Evolutionary conservation across 768 basidiomycete species (phyloP), one percentile per base, ranked within the genome.

Genomic region (Tylopilus subfusipes): DNA sequence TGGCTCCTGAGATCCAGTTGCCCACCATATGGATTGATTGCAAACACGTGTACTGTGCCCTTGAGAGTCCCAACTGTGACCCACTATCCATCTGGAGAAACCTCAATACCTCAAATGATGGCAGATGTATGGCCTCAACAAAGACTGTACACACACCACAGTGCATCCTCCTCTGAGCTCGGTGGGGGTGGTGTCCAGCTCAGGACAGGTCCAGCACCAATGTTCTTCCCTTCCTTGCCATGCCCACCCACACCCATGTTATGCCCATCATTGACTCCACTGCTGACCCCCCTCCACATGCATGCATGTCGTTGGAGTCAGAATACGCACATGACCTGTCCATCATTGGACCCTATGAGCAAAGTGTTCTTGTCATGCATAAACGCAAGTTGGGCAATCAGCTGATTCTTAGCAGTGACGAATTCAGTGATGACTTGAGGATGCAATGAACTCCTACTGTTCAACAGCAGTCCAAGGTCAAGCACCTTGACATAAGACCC

Each of bases 21-120:
- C 4, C 91, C 87, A 1, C 89, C 91, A 54, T 85, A 85, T 4
- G 89, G 89, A 65, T 91, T 88, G 9, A 85, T 74, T 8, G 85
- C 81, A 63, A 90, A 93, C 1, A 92, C 71, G 70, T 93, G 89
- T 21, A 85, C 70, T 0, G 82, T 87, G 53, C 82, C 68, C 59
- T 83, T 83, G 63, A 74, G 63, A 36, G 85, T 90, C n/a, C 77
- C 81, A 34, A 90, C 68, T 3, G 82, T 89, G 18, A 83, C 68
- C 86, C 87, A 92, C 33, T 84, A 68, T 14, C 84, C 85, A 61
- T 86, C 85, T 3, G 66, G 57, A 39, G 69, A 65, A 5, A 64
- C 56, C 24, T 70, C 72, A 12, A 86, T 70, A 13, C 69, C 70
- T 50, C 84, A 81, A 14, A 93, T 78, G 5, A 81, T 69, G 6